Evolutionary conservation across 2,329 filamentous ascomycete species (phyloP).

Genomic region (Colletotrichum liaoningense): DNA sequence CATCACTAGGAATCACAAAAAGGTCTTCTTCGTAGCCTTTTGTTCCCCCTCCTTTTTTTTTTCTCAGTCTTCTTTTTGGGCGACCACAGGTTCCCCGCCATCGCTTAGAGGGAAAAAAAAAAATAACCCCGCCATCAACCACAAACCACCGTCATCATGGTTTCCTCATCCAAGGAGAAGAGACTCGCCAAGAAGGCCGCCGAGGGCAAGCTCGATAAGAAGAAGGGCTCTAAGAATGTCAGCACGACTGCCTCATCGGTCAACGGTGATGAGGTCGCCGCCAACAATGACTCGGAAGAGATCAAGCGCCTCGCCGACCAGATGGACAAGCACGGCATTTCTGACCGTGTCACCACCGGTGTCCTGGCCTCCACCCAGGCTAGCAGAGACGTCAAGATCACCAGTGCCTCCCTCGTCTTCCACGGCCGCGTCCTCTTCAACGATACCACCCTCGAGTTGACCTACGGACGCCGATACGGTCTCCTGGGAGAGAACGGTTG

Average conservation of each 20-base stretch:
- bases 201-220: constrained; percentile 75
- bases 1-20: neutral
- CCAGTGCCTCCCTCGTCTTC: constrained; percentile 92
- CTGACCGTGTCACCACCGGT: constrained; percentile 97
- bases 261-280: constrained; percentile 80
- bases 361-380: constrained; percentile 86
- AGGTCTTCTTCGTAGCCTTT: neutral
- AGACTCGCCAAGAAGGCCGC: constrained; percentile 78
- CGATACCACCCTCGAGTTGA: constrained; percentile 93
- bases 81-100: constrained; percentile 33
- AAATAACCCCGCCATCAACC: constrained; percentile 32
- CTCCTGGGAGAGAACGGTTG: constrained; percentile 98
- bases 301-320: constrained; percentile 91
- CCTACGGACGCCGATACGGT: constrained; percentile 92
- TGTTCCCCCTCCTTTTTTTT: constrained; percentile 7
- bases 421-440: constrained; percentile 97
- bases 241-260: constrained; percentile 68
- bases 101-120: constrained; percentile 33
- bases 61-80: constrained; percentile 12
- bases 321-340: constrained; percentile 95
- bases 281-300: constrained; percentile 79
- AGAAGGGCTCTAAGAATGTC: constrained; percentile 71
- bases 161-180: constrained; percentile 77
- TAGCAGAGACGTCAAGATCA: constrained; percentile 97
- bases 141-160: constrained; percentile 60